Evolutionary conservation across 2,329 filamentous ascomycete species (phyloP).

Genomic region (Cadophora sp.): DNA sequence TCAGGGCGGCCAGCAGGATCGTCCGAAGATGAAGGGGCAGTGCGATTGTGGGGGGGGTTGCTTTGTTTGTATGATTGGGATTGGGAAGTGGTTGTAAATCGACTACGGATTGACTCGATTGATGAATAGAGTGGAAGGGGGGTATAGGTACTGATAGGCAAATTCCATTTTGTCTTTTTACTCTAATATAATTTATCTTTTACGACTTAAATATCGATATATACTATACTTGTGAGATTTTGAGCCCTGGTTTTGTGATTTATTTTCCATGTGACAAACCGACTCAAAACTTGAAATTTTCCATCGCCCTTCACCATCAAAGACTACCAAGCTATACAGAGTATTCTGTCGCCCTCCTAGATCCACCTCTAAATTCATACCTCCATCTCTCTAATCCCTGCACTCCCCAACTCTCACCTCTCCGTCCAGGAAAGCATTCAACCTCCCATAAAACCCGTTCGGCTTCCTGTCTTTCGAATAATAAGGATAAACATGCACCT

Average conservation of each 20-base stretch:
- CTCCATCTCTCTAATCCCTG: neutral
- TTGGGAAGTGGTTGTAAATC: neutral
- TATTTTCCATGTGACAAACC: no score
- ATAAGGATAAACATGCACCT: constrained; percentile 13
- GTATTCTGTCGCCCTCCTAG: no score
- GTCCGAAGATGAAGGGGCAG: neutral
- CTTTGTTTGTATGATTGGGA: constrained; percentile 2
- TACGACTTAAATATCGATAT: no score
- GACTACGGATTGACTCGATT: no score
- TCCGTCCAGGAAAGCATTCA: neutral
- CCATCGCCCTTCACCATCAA: no score
- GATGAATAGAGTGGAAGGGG: neutral
- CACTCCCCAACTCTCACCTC: constrained; percentile 7
- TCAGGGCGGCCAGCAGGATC: no score
- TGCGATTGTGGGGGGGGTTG: neutral
- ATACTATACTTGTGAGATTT: no score
- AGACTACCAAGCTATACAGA: no score
- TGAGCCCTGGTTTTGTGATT: no score
- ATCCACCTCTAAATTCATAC: no score
- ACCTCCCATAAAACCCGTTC: neutral
- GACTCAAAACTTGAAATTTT: no score
- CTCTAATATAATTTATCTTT: no score
- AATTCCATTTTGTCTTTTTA: neutral
- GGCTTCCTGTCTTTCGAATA: constrained; percentile 9
- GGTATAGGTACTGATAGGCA: neutral